Conservation (phyloP, 129 eudicot species). For the Escallonia herrerae region DNA sequence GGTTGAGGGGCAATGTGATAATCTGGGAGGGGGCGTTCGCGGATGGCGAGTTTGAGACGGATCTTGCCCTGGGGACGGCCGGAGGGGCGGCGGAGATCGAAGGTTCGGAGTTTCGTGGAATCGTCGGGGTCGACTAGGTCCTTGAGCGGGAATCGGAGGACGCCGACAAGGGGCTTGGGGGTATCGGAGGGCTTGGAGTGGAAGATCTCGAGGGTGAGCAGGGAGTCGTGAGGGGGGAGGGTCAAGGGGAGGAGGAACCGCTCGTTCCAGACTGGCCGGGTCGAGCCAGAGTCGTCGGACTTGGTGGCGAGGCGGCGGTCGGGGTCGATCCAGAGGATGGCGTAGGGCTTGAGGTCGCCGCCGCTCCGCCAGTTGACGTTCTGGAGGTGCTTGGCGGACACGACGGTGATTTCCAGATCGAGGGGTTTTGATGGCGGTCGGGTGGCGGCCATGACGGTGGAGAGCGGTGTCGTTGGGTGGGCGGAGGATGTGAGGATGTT, state of each 20-base stretch:
- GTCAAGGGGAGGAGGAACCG: slow-evolving; percentile 50
- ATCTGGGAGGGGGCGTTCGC: slow-evolving; percentile 50
- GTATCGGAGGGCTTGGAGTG: slow-evolving; percentile 74
- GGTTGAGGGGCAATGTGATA: slow-evolving; percentile 57
- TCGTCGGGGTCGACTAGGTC: slow-evolving; percentile 41
- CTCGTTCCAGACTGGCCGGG: slow-evolving; percentile 85
- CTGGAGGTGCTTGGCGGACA: slow-evolving; percentile 79
- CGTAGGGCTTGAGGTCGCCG: slow-evolving; percentile 75
- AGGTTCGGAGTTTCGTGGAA: slow-evolving; percentile 24
- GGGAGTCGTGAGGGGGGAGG: slow-evolving; percentile 30
- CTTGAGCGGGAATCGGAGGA: slow-evolving; percentile 43
- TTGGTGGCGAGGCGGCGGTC: slow-evolving; percentile 74
- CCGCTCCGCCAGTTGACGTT: slow-evolving; percentile 89
- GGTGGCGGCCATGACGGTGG: slow-evolving; percentile 25
- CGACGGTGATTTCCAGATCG: slow-evolving; percentile 73
- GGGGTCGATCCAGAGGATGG: slow-evolving; percentile 79
- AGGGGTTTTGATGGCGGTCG: slow-evolving; percentile 33
- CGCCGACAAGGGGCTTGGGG: slow-evolving; percentile 67
- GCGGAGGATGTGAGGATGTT: too few species aligned
- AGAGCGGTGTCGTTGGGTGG: too few species aligned
- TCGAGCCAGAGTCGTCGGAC: slow-evolving; percentile 60
- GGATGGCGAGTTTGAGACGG: slow-evolving; percentile 45
- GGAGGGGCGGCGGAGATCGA: slow-evolving; percentile 75
- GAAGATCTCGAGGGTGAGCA: slow-evolving; percentile 63
- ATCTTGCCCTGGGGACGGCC: slow-evolving; percentile 84